Base-by-base conservation (phyloP, 225 moss, liverwort and hornwort species). In the Lunularia cruciata region DNA sequence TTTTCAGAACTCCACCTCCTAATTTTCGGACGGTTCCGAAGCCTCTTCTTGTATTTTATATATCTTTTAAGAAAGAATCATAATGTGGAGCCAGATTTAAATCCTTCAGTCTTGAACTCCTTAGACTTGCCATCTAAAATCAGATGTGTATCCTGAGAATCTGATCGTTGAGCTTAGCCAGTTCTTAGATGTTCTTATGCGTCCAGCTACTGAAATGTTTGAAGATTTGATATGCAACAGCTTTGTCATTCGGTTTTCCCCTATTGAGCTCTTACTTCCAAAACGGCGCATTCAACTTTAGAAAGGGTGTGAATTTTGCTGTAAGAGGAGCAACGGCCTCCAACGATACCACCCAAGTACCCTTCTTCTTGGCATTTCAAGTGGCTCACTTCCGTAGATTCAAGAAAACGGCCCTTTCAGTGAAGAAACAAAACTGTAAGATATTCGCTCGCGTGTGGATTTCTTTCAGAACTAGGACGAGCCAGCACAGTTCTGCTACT, bases 291-390 rank as follows among this genome's bases (percentile, higher is more conserved):
- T 61, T 69, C 40, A 37, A 79, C 60, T 79, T 60, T 32, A 27
- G 69, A 12, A 47, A 31, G 32, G 79, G 79, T 31, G 74, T 71
- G 8, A 79, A 79, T 59, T 75, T 79, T 15, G 75, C 79, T 0
- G 52, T 69, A 0, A 22, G 47, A 5, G 79, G 74, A 45, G 74
- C 79, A 9, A 79, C 75, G 13, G 79, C 75, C 14, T 28, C 63
- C 5, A 43, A 26, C 13, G 73, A 78, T 38, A 23, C 64, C 2
- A 47, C 59, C 25, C 12, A 33, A 60, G 68, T 65, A 11, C 78
- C 74, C 22, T 65, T 79, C 48, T 30, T 43, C 54, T 20, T 79
- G 57, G 46, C 25, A 12, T 47, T 57, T 27, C 65, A 79, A 59
- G 63, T 58, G 23, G 65, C 30, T 0, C 70, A 74, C 20, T 79